These are phyloP conservation scores for Fraxinus ornus DNA, from an alignment of 305 asterid species.

Conservation along the genomic window DNA sequence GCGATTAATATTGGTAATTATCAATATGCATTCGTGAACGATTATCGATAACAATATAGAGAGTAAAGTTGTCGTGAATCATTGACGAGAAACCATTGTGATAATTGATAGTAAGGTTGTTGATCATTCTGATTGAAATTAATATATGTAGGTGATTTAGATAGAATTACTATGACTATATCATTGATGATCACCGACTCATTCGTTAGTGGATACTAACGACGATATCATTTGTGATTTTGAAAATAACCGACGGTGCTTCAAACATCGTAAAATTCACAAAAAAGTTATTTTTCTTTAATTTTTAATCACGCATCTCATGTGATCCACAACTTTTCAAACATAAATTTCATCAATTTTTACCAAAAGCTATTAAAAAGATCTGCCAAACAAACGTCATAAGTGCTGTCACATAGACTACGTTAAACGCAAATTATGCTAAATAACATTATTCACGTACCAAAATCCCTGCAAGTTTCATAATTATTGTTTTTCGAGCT, in stretches of 20 bases:
- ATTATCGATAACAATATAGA: not conserved
- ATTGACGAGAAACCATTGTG: not conserved
- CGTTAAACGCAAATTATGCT: not conserved
- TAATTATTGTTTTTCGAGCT: not conserved
- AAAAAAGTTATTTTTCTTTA: not conserved
- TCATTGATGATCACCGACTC: not conserved
- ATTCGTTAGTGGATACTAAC: not conserved
- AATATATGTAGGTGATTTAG: too few relatives aligned
- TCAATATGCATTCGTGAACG: not conserved
- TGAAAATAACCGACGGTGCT: not conserved
- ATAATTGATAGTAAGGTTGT: not conserved
- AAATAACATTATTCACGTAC: not conserved
- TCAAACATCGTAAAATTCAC: not conserved
- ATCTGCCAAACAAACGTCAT: not conserved
- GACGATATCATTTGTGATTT: not conserved
- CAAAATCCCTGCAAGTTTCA: not conserved
- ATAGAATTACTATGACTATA: not conserved
- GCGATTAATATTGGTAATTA: not conserved
- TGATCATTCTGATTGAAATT: not conserved
- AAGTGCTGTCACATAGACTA: not conserved
- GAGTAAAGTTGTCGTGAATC: not conserved
- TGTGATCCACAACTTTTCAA: not conserved
- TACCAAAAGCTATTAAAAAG: not conserved
- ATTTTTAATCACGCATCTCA: not conserved
- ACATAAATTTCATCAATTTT: not conserved